Evolutionary conservation across 768 basidiomycete species (phyloP), one percentile per base, ranked within the genome.

Genomic region (Serendipita sp.): DNA sequence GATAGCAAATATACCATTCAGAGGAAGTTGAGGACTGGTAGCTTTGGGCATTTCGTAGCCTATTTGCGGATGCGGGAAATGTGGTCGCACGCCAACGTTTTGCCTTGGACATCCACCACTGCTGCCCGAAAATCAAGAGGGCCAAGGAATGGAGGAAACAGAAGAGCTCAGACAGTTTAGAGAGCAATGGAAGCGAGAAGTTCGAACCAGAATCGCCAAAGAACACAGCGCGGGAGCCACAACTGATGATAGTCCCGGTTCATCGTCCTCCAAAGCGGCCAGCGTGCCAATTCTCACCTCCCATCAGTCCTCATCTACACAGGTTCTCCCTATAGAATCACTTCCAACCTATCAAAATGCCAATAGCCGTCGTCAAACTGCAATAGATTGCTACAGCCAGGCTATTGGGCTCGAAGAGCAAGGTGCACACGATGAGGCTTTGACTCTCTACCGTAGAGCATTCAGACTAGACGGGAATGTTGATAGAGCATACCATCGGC

Each of bases 1-100:
- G 42, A 99, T 74, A 0, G 84, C 95, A 72, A 99, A 94, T 24
- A 98, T 76, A 30, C 80, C 89, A 61, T 88, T 89, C 7, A 90
- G 69, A 7, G 90, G 90, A 13, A 85, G 70, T 0, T 78, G 67
- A 13, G 81, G 73, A 0, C 77, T 63, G 3, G 76, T 67, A 24
- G 76, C 73, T 74, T 86, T 90, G 1, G 88, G 88, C 88, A 91
- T 91, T 28, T n/a, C 45, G 45, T 38, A 2, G 14, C 14, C 1
- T 13, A 38, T 38, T 38, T 5, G 38, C 38, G 14, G 38, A 38
- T 38, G 38, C 5, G 38, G 14, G 38, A 7, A 14, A 7, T 38
- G 38, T 38, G 14, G 38, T 38, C 38, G 5, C 7, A 14, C 14
- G 38, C 38, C 38, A 38, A 38, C 38, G 14, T 7, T n/a, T n/a